A percentile compares a stretch with the other conserved stretches of the same genome.
These are phyloP conservation scores for Voacanga thouarsii DNA, from an alignment of 257 asterid species.

Conservation along the genomic window DNA sequence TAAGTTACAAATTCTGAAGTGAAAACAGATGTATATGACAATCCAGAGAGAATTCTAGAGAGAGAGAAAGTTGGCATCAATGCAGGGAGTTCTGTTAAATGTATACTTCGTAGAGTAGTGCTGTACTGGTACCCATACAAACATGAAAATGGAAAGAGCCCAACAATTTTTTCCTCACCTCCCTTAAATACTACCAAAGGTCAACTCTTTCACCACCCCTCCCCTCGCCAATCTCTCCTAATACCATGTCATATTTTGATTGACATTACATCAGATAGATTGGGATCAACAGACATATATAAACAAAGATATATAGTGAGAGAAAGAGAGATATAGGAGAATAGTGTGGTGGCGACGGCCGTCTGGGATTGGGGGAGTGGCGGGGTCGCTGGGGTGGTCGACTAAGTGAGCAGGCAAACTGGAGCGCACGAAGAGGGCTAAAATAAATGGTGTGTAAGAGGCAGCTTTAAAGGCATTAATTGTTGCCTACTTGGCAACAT, in stretches of 20 bases:
- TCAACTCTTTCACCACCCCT: slow-evolving; percentile 16
- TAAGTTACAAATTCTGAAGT: background rate
- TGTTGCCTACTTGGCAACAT: background rate
- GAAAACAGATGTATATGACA: background rate
- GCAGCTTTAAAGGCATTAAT: slow-evolving; percentile 16
- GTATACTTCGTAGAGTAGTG: background rate
- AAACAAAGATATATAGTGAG: background rate
- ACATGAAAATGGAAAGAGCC: slow-evolving; percentile 9
- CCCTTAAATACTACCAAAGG: slow-evolving; percentile 16
- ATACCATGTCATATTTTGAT: background rate
- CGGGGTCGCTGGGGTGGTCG: background rate
- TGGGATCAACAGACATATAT: background rate
- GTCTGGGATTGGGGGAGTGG: too few relatives aligned
- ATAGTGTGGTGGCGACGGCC: too few relatives aligned
- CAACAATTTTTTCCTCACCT: slow-evolving; percentile 9
- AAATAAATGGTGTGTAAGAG: slow-evolving; percentile 15
- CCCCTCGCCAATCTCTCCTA: background rate
- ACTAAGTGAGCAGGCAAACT: slow-evolving; percentile 18
- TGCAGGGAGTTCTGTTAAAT: background rate
- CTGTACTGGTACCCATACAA: background rate
- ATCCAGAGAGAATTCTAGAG: slow-evolving; percentile 2
- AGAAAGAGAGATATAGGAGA: slow-evolving; percentile 9
- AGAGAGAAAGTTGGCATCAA: background rate
- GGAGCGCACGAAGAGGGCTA: slow-evolving; percentile 23
- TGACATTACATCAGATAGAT: background rate